These are phyloP conservation scores for Zychaea mexicana DNA, from an alignment of 371 early-diverging fungal species.

Conservation along the genomic window DNA sequence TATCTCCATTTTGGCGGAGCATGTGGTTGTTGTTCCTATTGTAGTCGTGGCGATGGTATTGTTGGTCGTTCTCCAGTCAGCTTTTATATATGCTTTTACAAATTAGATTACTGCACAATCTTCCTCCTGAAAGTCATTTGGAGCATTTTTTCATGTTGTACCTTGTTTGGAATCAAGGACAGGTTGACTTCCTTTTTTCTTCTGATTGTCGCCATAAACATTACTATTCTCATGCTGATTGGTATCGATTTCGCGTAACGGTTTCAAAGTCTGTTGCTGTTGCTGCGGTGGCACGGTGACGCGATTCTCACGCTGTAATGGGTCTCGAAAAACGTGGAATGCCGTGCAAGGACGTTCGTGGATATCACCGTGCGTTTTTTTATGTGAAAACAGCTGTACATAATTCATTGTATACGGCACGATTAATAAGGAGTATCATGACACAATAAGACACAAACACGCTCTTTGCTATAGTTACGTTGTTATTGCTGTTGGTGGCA, in stretches of 20 bases:
- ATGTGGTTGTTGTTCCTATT: too few species aligned
- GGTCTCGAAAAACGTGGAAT: conserved; percentile 15
- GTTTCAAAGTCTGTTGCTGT: not conserved
- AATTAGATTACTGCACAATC: too few species aligned
- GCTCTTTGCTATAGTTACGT: not conserved
- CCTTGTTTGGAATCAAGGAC: not conserved
- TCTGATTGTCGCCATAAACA: not conserved
- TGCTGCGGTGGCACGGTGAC: not conserved
- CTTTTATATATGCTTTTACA: too few species aligned
- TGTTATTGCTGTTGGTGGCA: not conserved
- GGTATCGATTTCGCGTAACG: not conserved
- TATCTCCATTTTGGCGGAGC: too few species aligned
- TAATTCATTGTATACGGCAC: too few species aligned
- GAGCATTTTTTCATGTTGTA: not conserved
- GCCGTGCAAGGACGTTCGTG: not conserved
- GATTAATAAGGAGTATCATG: too few species aligned
- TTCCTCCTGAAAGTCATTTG: too few species aligned
- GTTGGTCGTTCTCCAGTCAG: too few species aligned
- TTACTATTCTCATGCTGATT: conserved; percentile 1
- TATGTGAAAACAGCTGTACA: not conserved
- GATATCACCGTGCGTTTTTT: not conserved
- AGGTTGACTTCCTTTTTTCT: not conserved
- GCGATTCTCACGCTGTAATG: not conserved
- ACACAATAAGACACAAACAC: too few species aligned
- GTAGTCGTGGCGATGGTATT: too few species aligned